These are phyloP conservation scores for Fusarium globosum DNA, from an alignment of 2,329 filamentous ascomycete species.

Conservation along the genomic window DNA sequence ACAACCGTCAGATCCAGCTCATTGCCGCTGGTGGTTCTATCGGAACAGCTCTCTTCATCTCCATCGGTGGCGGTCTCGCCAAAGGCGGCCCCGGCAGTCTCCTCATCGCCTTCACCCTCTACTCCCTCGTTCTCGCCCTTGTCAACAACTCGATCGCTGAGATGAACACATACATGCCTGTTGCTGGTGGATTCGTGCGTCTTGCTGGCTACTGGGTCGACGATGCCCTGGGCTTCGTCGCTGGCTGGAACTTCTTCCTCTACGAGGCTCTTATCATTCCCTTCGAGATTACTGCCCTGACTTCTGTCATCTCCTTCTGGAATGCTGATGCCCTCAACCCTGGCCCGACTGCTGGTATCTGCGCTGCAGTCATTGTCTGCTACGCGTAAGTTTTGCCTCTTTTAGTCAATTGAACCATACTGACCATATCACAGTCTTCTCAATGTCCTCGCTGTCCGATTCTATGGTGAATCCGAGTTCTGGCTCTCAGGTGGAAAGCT, in stretches of 20 bases:
- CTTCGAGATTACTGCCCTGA: conserved; percentile 63
- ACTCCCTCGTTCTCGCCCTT: conserved; percentile 26
- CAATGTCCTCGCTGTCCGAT: conserved; percentile 55
- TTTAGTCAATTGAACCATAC: neutral
- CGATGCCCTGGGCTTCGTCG: conserved; percentile 30
- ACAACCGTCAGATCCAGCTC: conserved; percentile 46
- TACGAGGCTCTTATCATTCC: conserved; percentile 62
- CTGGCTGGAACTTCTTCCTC: conserved; percentile 38
- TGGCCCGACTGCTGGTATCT: conserved; percentile 56
- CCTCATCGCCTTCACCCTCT: conserved; percentile 22
- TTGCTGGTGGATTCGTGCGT: conserved; percentile 32
- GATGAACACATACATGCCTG: conserved; percentile 36
- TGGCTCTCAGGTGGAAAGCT: conserved; percentile 60
- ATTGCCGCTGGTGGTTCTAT: conserved; percentile 38
- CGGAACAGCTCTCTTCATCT: conserved; percentile 38
- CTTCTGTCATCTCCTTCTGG: conserved; percentile 62
- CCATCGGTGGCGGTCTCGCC: conserved; percentile 36
- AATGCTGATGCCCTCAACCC: conserved; percentile 50
- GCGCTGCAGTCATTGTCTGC: conserved; percentile 56
- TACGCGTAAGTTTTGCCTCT: conserved; percentile 46
- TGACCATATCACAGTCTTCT: conserved; percentile 41
- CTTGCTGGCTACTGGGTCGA: conserved; percentile 35
- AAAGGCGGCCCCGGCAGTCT: conserved; percentile 32
- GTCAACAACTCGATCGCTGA: conserved; percentile 37
- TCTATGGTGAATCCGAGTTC: conserved; percentile 59